phyloP scores from a whole-genome alignment of 441 rosid species.

The Populus trichocarpa region DNA sequence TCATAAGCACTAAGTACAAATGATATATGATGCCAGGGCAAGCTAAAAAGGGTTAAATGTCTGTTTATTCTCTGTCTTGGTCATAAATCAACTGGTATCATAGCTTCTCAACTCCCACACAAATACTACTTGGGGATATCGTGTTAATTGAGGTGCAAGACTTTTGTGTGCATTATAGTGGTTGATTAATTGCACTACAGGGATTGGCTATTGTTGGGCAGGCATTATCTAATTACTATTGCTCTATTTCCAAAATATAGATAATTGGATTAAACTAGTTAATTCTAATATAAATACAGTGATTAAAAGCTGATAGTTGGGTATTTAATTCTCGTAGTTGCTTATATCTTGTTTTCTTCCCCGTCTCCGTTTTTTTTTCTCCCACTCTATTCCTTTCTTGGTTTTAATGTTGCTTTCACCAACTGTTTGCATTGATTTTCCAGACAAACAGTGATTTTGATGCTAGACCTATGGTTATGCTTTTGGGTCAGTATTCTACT shows the following conservation, averaged over 20 bases:
- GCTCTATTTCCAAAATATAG: neutral
- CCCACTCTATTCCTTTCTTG: neutral
- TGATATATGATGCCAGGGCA: no score
- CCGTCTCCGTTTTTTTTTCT: neutral
- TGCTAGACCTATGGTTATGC: slow-evolving; percentile 98
- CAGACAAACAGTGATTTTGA: slow-evolving; percentile 93
- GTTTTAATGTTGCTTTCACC: neutral
- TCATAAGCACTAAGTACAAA: no score
- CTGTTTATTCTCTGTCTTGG: no score
- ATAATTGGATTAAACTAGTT: neutral
- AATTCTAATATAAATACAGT: neutral
- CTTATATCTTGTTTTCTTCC: neutral
- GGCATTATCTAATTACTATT: neutral
- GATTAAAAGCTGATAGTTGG: neutral
- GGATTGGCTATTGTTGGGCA: neutral
- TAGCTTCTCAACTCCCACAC: neutral
- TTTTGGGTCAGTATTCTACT: slow-evolving; percentile 97
- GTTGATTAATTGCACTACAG: neutral
- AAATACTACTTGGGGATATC: neutral
- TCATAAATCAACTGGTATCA: neutral
- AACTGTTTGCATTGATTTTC: slow-evolving; percentile 10
- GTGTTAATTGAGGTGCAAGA: neutral
- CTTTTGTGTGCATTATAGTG: neutral
- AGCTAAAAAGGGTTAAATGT: no score
- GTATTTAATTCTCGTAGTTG: neutral